A percentile compares a stretch with the other conserved stretches of the same genome.
These are phyloP conservation scores for Aspergillus pseudotamarii DNA, from an alignment of 2,329 filamentous ascomycete species.

Conservation along the genomic window DNA sequence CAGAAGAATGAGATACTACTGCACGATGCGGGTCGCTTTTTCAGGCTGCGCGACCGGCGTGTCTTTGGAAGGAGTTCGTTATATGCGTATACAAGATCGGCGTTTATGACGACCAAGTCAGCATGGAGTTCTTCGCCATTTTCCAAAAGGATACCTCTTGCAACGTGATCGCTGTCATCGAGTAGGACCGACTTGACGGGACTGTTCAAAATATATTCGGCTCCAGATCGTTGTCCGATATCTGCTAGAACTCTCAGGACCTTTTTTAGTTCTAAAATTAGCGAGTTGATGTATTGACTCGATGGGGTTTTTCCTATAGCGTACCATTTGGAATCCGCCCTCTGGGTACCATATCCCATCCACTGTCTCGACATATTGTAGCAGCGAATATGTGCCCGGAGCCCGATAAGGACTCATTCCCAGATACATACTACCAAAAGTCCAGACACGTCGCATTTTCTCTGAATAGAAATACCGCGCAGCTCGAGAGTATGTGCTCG, in stretches of 20 bases:
- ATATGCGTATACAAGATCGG: constrained; percentile 3
- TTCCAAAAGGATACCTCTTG: not conserved
- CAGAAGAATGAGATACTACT: constrained; percentile 77
- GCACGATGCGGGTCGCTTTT: constrained; percentile 61
- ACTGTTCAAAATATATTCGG: not conserved
- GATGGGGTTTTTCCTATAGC: not conserved
- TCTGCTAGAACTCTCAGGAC: not conserved
- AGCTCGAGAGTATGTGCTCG: not conserved
- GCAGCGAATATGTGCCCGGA: not conserved
- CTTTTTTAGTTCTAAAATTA: not conserved
- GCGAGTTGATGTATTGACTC: too few species aligned
- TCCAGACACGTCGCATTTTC: not conserved
- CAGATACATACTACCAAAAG: not conserved
- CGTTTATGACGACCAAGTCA: not conserved
- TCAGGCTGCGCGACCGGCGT: not conserved
- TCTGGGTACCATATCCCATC: not conserved
- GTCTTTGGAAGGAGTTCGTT: not conserved
- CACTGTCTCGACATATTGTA: not conserved
- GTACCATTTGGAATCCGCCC: not conserved
- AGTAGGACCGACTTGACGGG: not conserved
- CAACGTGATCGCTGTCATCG: not conserved
- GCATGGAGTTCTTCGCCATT: not conserved
- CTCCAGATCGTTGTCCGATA: not conserved
- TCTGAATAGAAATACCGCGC: not conserved
- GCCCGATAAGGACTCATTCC: not conserved